Percentiles rank a stretch among this genome's conserved stretches.
Conservation (phyloP, 2,329 filamentous ascomycete species). For the Botrytis porri region DNA sequence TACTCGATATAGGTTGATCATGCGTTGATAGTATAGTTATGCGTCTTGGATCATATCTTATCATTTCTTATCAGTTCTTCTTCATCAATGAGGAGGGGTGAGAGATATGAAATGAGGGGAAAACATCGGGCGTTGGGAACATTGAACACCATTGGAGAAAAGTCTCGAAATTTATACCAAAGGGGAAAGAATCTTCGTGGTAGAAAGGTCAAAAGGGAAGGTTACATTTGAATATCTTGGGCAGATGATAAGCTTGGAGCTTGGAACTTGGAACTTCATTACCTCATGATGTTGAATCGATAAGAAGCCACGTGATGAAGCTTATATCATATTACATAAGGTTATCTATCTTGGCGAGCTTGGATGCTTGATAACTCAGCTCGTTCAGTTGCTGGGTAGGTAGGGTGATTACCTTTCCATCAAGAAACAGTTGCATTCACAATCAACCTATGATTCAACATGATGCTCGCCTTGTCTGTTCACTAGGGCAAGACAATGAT, state of each 20-base stretch:
- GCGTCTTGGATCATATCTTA: slow-evolving; percentile 5
- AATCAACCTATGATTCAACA: background rate
- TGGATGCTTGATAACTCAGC: background rate
- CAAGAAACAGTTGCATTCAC: background rate
- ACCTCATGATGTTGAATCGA: background rate
- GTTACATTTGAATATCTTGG: background rate
- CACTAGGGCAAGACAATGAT: background rate
- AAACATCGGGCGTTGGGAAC: background rate
- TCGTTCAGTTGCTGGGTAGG: background rate
- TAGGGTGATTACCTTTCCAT: background rate
- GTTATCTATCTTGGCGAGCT: no score
- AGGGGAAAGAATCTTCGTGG: background rate
- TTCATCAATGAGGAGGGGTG: background rate
- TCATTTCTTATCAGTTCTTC: background rate
- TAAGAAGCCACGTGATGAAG: background rate
- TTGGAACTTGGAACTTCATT: background rate
- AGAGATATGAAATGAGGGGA: background rate
- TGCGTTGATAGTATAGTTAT: background rate
- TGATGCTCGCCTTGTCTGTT: background rate
- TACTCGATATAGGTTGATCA: background rate
- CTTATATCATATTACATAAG: no score
- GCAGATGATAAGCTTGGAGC: background rate
- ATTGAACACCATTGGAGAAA: background rate
- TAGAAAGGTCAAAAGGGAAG: background rate
- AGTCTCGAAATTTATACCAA: background rate